Conservation (phyloP, 805 yeast species). For the Limtongia smithiae region DNA sequence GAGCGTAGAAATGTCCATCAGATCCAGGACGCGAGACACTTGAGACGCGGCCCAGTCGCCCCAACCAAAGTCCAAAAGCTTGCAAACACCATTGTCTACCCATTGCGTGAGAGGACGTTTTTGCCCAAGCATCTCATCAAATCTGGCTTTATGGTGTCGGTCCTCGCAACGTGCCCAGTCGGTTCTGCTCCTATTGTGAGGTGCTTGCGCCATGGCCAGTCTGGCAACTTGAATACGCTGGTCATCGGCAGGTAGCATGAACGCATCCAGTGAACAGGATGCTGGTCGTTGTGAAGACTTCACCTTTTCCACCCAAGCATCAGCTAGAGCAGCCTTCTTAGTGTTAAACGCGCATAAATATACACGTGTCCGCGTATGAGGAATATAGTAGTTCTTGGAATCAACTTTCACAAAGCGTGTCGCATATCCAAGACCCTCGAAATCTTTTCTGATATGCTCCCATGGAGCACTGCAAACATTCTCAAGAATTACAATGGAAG, state of each 20-base stretch:
- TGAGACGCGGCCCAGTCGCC: constrained; percentile 11
- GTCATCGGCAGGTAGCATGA: constrained; percentile 14
- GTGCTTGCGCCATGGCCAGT: neutral
- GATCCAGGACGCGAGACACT: constrained; percentile 13
- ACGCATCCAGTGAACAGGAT: constrained; percentile 14
- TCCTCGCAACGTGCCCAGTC: constrained; percentile 18
- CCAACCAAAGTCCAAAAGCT: constrained; percentile 13
- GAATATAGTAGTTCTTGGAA: constrained; percentile 15
- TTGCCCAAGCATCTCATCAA: constrained; percentile 6
- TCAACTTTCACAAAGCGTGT: constrained; percentile 6
- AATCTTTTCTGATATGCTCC: constrained; percentile 5
- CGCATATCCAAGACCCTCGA: constrained; percentile 6
- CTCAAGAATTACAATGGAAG: constrained; percentile 11
- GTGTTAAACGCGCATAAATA: constrained; percentile 12
- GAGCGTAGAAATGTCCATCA: constrained; percentile 8
- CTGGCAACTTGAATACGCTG: constrained; percentile 9
- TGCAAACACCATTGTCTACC: constrained; percentile 3
- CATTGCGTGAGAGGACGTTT: constrained; percentile 13
- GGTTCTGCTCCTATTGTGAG: neutral
- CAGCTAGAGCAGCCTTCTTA: neutral
- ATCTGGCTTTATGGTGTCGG: constrained; percentile 11
- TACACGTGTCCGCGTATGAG: constrained; percentile 14
- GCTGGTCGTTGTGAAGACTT: constrained; percentile 7
- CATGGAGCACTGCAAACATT: constrained; percentile 19
- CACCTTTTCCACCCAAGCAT: constrained; percentile 5